phyloP scores from a whole-genome alignment of 257 asterid species.

The Prunella vulgaris region DNA sequence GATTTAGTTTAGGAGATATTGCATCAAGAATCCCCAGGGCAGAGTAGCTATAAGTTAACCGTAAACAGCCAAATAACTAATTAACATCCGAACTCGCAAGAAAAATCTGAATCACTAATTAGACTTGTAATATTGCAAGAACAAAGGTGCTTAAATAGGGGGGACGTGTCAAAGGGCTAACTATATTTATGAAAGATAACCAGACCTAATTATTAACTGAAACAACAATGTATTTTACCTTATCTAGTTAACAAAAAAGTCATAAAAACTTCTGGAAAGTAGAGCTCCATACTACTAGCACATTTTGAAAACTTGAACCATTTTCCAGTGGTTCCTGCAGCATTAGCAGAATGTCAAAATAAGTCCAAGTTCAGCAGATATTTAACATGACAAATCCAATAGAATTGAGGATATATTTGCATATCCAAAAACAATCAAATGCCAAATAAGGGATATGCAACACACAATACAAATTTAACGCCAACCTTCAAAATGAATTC shows the following conservation, averaged over 20 bases:
- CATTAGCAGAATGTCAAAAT: background rate
- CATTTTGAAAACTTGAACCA: background rate
- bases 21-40: background rate
- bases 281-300: constrained; percentile 6
- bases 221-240: constrained; percentile 7
- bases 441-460: background rate
- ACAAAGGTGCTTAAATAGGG: background rate
- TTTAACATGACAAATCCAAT: background rate
- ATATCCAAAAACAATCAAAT: background rate
- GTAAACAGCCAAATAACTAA: no score
- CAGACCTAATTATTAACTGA: background rate
- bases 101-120: no score
- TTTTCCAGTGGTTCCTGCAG: constrained; percentile 16
- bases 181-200: background rate
- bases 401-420: background rate
- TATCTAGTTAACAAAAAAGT: background rate
- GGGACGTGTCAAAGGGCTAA: background rate
- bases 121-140: no score
- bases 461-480: background rate
- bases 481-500: background rate
- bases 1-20: background rate
- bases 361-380: constrained; percentile 6
- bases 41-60: background rate
- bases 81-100: background rate
- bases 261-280: background rate